These are phyloP conservation scores for Citrus sinensis DNA, from an alignment of 345 rosid genomes.

Conservation along the genomic window DNA sequence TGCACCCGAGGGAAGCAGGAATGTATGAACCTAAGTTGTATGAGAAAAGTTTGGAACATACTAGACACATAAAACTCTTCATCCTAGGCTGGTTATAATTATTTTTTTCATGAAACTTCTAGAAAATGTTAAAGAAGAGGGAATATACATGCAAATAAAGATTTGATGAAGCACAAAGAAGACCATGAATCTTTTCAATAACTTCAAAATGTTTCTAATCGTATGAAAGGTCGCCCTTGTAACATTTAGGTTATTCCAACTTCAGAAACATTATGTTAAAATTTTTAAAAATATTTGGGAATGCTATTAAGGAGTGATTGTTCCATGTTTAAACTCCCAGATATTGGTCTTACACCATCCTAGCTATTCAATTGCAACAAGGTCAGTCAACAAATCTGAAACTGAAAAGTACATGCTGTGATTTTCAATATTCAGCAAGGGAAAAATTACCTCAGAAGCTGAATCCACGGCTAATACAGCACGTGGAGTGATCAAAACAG, in stretches of 20 bases:
- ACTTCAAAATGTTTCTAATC: background rate
- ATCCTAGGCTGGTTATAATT: background rate
- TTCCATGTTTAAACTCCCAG: background rate
- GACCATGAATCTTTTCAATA: background rate
- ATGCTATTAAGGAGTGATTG: background rate
- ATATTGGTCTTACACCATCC: background rate
- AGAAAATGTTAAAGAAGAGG: background rate
- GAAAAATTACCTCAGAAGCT: constrained; percentile 51
- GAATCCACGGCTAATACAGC: constrained; percentile 77
- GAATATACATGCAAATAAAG: background rate
- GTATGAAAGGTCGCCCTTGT: background rate
- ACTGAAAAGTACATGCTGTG: constrained; percentile 6
- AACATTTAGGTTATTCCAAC: background rate
- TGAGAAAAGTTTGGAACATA: background rate
- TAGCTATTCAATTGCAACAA: background rate
- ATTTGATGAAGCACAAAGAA: background rate
- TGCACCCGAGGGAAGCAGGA: background rate
- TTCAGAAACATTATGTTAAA: background rate
- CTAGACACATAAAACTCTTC: background rate
- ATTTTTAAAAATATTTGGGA: background rate
- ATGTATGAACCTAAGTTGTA: background rate
- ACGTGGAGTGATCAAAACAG: constrained; percentile 39
- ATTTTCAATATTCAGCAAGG: background rate
- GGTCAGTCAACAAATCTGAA: background rate
- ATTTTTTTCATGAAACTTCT: background rate